These are phyloP conservation scores for Gloeostereum incarnatum DNA, from an alignment of 768 basidiomycete genomes.

Conservation along the genomic window DNA sequence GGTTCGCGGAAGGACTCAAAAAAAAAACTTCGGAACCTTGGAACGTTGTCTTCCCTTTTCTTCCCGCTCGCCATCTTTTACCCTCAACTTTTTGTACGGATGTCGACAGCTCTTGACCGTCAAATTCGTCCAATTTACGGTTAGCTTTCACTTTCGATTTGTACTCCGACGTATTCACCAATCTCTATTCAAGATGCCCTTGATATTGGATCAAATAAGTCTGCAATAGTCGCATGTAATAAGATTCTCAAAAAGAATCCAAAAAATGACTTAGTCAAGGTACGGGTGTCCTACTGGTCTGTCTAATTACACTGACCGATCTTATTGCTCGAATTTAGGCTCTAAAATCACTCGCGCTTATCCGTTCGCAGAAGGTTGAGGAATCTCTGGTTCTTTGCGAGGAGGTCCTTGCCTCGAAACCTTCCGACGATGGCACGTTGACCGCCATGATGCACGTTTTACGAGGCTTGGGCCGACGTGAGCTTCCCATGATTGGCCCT, in stretches of 20 bases:
- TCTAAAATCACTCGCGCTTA: constrained; percentile 76
- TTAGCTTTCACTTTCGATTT: constrained; percentile 20
- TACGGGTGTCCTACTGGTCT: constrained; percentile 12
- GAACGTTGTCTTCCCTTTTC: constrained; percentile 1
- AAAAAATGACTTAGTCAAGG: constrained; percentile 65
- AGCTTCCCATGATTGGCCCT: constrained; percentile 11
- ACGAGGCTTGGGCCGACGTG: constrained; percentile 64
- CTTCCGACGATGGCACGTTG: constrained; percentile 64
- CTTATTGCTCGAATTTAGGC: constrained; percentile 40
- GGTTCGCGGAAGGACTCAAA: too few species aligned
- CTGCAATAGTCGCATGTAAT: constrained; percentile 77
- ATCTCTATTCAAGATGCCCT: constrained; percentile 52
- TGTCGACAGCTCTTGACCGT: constrained; percentile 64
- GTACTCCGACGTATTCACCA: constrained; percentile 3
- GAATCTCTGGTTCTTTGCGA: constrained; percentile 74
- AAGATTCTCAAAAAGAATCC: constrained; percentile 85
- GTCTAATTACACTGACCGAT: constrained; percentile 10
- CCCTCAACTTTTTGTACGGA: constrained; percentile 27
- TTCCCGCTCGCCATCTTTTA: constrained; percentile 5
- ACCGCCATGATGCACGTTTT: constrained; percentile 81
- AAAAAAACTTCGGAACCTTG: neutral
- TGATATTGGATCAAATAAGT: constrained; percentile 81
- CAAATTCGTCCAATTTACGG: constrained; percentile 85
- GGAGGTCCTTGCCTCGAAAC: constrained; percentile 66
- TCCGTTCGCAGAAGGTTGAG: constrained; percentile 79